phyloP scores from a whole-genome alignment of 495 filamentous ascomycete genomes.

The Filosporella fistucella region DNA sequence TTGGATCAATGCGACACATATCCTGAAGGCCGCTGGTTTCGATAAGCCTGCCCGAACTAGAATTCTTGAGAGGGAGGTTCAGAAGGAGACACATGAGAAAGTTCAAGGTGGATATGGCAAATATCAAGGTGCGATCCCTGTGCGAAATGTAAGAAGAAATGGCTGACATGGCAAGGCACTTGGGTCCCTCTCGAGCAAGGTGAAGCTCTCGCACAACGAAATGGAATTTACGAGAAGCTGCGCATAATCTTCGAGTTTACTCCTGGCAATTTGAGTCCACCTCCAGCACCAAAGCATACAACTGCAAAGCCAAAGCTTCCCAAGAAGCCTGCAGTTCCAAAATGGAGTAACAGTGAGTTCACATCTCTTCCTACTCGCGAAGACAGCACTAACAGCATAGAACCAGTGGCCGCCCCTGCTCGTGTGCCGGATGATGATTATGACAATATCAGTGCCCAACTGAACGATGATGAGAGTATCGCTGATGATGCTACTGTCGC shows the following conservation, averaged over 20 bases:
- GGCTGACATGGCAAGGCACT: slow-evolving; percentile 57
- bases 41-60: slow-evolving; percentile 87
- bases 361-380: not conserved
- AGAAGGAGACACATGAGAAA: slow-evolving; percentile 94
- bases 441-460: slow-evolving; percentile 45
- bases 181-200: slow-evolving; percentile 91
- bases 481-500: slow-evolving; percentile 54
- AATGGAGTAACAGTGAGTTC: slow-evolving; percentile 34
- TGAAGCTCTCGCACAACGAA: slow-evolving; percentile 74
- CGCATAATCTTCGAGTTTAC: slow-evolving; percentile 85
- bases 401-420: slow-evolving; percentile 27
- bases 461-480: slow-evolving; percentile 70
- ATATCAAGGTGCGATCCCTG: slow-evolving; percentile 71
- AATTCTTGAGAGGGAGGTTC: slow-evolving; percentile 93
- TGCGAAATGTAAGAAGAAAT: not conserved
- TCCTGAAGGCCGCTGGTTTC: slow-evolving; percentile 70
- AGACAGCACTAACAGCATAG: slow-evolving; percentile 25
- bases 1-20: slow-evolving; percentile 96
- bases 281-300: slow-evolving; percentile 88
- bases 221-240: slow-evolving; percentile 77
- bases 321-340: slow-evolving; percentile 53
- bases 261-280: slow-evolving; percentile 80
- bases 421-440: slow-evolving; percentile 37
- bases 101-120: slow-evolving; percentile 98
- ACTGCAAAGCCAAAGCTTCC: slow-evolving; percentile 69